Conservation (phyloP, 2,329 filamentous ascomycete genomes). For the Coniochaeta sp. region DNA sequence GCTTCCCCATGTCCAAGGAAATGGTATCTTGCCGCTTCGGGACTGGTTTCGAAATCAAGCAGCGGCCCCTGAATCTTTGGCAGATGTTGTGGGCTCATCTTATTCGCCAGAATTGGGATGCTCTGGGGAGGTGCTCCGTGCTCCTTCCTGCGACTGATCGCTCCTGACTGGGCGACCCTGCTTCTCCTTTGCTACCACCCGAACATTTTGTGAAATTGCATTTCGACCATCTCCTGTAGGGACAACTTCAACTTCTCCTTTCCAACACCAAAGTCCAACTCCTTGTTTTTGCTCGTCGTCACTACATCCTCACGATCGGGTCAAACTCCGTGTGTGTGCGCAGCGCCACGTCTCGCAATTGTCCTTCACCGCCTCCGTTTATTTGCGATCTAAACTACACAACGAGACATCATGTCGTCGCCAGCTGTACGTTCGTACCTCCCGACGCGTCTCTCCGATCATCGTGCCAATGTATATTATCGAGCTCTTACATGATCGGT, state of each 20-base stretch:
- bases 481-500: conserved; percentile 1
- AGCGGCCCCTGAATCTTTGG: conserved; percentile 14
- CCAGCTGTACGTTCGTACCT: conserved; percentile 23
- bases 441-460: conserved; percentile 3
- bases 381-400: background rate
- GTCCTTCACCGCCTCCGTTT: background rate
- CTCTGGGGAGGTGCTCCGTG: conserved; percentile 8
- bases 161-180: conserved; percentile 4
- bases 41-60: conserved; percentile 8
- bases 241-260: conserved; percentile 2
- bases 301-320: background rate
- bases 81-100: conserved; percentile 1
- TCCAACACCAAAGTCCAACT: background rate
- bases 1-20: conserved; percentile 4
- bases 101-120: conserved; percentile 1
- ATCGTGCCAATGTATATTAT: conserved; percentile 3
- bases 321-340: background rate
- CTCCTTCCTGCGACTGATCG: conserved; percentile 1
- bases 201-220: conserved; percentile 32
- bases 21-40: conserved; percentile 2
- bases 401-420: conserved; percentile 17
- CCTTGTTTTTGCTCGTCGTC: background rate
- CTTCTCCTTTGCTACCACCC: conserved; percentile 14
- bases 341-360: background rate
- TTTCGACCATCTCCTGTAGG: conserved; percentile 10